phyloP scores from a whole-genome alignment of 225 moss, liverwort and hornwort species.

The Polytrichum formosum region DNA sequence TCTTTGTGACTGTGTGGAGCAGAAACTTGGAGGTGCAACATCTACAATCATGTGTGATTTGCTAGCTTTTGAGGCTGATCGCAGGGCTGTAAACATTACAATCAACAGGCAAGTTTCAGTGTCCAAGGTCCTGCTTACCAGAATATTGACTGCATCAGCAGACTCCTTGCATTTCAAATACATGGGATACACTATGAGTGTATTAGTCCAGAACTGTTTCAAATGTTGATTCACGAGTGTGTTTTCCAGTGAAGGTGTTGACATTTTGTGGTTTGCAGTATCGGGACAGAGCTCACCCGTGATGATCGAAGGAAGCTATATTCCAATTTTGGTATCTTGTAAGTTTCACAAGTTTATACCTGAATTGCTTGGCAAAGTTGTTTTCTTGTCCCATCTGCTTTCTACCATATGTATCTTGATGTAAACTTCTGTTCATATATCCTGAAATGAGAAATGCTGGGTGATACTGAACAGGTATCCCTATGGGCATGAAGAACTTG shows the following conservation, averaged over 20 bases:
- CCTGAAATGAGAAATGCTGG: not conserved
- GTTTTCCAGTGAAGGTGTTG: not conserved
- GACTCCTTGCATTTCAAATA: too few species aligned
- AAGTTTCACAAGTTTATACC: constrained; percentile 22
- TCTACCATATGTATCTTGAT: not conserved
- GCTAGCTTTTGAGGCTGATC: constrained; percentile 89
- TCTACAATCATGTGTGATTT: constrained; percentile 85
- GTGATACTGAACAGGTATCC: constrained; percentile 57
- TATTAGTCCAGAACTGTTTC: not conserved
- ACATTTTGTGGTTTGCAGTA: constrained; percentile 48
- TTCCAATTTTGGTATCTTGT: constrained; percentile 91
- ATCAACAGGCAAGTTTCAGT: constrained; percentile 68
- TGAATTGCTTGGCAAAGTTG: too few species aligned
- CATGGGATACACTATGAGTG: not conserved
- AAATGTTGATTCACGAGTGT: not conserved
- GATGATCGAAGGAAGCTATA: constrained; percentile 93
- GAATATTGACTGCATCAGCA: not conserved
- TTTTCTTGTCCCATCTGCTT: too few species aligned
- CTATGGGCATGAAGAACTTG: constrained; percentile 91
- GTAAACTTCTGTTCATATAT: not conserved
- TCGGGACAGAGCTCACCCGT: constrained; percentile 92
- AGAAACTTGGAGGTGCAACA: constrained; percentile 94
- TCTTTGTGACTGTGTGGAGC: constrained; percentile 13
- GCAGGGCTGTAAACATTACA: constrained; percentile 92
- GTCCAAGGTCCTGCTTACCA: not conserved